phyloP scores from a whole-genome alignment of 2,329 filamentous ascomycete genomes.

The Coniella vitis region DNA sequence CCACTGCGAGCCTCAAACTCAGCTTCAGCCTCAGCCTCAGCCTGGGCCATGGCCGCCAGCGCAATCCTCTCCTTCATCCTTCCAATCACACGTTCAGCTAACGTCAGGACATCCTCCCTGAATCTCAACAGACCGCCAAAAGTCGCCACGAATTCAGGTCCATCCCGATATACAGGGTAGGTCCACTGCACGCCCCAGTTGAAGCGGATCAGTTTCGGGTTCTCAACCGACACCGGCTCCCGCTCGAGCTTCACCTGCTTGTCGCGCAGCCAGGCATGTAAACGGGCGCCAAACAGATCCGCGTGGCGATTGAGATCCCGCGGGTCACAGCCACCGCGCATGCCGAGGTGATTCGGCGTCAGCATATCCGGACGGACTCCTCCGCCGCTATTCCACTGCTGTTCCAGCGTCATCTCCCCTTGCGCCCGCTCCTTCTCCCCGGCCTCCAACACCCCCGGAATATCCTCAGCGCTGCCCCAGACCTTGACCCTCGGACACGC shows the following conservation, averaged over 20 bases:
- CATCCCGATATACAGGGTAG: constrained; percentile 39
- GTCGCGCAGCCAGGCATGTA: constrained; percentile 27
- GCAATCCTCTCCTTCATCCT: no score
- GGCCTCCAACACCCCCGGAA: constrained; percentile 27
- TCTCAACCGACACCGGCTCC: constrained; percentile 16
- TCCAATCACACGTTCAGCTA: no score
- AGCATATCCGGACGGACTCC: constrained; percentile 31
- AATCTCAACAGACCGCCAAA: constrained; percentile 37
- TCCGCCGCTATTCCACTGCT: constrained; percentile 7
- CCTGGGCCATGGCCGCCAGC: no score
- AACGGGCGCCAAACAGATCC: constrained; percentile 29
- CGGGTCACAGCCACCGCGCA: constrained; percentile 31
- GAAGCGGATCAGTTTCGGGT: constrained; percentile 34
- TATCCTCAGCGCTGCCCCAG: constrained; percentile 30
- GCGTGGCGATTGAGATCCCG: constrained; percentile 35
- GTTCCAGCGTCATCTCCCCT: constrained; percentile 3
- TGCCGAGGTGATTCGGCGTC: constrained; percentile 33
- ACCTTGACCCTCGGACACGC: constrained; percentile 38
- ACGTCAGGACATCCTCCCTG: constrained; percentile 31
- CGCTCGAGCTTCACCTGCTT: constrained; percentile 21
- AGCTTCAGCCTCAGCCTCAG: constrained; percentile 19
- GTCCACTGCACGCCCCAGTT: constrained; percentile 40
- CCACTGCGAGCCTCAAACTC: constrained; percentile 28
- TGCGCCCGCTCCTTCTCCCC: background rate
- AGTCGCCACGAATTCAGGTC: constrained; percentile 37